Evolutionary conservation across 108 stramenopile species (phyloP).

Genomic region (Chaetoceros tenuissimus): DNA sequence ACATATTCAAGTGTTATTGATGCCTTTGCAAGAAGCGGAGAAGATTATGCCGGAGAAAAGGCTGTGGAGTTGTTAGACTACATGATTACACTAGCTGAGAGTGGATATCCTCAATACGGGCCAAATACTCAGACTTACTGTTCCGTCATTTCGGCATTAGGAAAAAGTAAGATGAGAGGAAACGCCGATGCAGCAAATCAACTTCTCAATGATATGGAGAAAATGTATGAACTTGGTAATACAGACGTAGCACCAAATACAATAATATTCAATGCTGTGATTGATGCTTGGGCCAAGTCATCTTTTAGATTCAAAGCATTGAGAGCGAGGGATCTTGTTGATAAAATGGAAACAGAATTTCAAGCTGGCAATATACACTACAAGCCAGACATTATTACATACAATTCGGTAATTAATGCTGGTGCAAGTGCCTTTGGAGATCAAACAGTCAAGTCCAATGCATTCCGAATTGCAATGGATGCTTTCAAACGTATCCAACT

Average conservation of each 20-base stretch:
- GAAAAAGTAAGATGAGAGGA: not conserved
- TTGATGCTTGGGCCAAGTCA: constrained; percentile 37
- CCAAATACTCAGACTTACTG: constrained; percentile 1
- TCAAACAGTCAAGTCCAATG: constrained; percentile 11
- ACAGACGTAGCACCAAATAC: not conserved
- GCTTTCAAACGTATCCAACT: constrained; percentile 9
- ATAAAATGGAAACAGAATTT: not conserved
- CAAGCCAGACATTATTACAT: constrained; percentile 48
- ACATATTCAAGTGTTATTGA: constrained; percentile 27
- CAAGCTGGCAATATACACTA: not conserved
- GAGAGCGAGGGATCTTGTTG: not conserved
- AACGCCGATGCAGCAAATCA: not conserved
- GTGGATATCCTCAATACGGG: not conserved
- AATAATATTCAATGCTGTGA: constrained; percentile 47
- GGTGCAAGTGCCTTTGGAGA: constrained; percentile 36
- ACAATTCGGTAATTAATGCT: constrained; percentile 62
- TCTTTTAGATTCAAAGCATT: constrained; percentile 3
- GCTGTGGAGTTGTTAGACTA: constrained; percentile 22
- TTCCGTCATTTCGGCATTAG: not conserved
- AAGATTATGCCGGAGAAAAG: constrained; percentile 21
- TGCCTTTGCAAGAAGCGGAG: constrained; percentile 19
- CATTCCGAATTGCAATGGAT: constrained; percentile 24
- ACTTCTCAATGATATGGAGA: not conserved
- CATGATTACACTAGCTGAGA: constrained; percentile 6
- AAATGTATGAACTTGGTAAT: constrained; percentile 3